Base-by-base conservation (phyloP, 345 rosid genomes). In the Carallia brachiata region DNA sequence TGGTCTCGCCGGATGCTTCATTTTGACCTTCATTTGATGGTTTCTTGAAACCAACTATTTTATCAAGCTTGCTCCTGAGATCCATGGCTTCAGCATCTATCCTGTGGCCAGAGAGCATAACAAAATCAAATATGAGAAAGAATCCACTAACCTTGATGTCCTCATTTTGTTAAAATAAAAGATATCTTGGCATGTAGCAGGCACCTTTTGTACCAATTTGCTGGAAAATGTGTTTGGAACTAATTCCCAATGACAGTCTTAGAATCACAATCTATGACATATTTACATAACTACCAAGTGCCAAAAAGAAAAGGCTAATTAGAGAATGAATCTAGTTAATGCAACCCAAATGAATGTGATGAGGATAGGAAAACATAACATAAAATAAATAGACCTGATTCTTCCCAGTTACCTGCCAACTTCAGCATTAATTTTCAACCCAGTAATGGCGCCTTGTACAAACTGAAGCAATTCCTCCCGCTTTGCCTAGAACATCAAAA, bases 391-490 rank as follows among this genome's bases (percentile, higher is more conserved):
- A 70, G 53, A 78, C 58, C 27, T 48, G 40, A 39, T 69, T 34
- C 52, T 62, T 54, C 19, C 54, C 44, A 71, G 76, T 63, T 76
- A 95, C 99, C 99, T 91, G 75, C 85, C 80, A 57, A 88, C 67
- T 78, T 91, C 92, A 61, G 86, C 84, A 76, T 69, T 91, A 65
- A 88, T 78, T 83, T 94, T 94, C 81, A 94, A 81, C 68, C 98
- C 97, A 15, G 96, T 75, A 75, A 94, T 80, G 62, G 98, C 95
- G 66, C 80, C 68, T 84, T 85, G 97, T 23, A 91, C 96, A 83
- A 94, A 94, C 67, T 91, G 98, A 80, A 94, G 98, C 77, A 94
- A 76, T 78, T 94, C 98, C 80, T 94, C 98, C 54, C 89, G 87
- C 85, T 94, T 94, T 76, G 89, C 99, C 99, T 95, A 67, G 13